These are phyloP conservation scores for Elymus sibiricus DNA, from an alignment of 176 grass and related monocot genomes.

Conservation along the genomic window DNA sequence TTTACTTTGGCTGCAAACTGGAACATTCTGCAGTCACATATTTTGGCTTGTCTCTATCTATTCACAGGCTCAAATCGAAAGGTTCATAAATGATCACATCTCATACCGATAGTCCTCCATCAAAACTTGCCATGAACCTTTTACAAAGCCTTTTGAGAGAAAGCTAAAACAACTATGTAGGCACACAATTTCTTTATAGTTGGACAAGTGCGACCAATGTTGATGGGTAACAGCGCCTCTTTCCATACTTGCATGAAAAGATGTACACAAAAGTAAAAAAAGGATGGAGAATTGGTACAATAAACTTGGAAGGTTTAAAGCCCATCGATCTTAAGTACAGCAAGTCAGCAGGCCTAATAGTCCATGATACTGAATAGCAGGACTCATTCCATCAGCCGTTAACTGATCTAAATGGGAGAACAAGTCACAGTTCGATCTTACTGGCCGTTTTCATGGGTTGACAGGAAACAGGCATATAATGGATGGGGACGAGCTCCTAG, in stretches of 20 bases:
- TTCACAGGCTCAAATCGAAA: background rate
- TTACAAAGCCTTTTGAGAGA: background rate
- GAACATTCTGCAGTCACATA: background rate
- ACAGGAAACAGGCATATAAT: background rate
- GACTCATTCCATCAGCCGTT: background rate
- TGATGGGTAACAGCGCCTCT: background rate
- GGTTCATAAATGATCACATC: background rate
- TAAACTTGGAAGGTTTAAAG: background rate
- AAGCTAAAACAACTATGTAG: background rate
- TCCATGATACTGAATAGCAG: background rate
- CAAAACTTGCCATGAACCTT: background rate
- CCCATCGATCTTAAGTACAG: background rate
- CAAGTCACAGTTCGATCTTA: background rate
- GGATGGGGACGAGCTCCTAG: background rate
- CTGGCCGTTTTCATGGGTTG: background rate
- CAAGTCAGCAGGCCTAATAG: background rate
- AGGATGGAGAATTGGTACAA: background rate
- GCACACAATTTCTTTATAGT: background rate
- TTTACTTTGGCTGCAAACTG: background rate
- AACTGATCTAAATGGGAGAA: background rate
- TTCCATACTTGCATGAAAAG: background rate
- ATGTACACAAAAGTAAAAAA: background rate
- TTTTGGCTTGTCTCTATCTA: background rate
- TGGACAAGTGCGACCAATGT: background rate
- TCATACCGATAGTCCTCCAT: background rate